phyloP scores from a whole-genome alignment of 2,329 filamentous ascomycete species.

The Cladosporium colombiae region DNA sequence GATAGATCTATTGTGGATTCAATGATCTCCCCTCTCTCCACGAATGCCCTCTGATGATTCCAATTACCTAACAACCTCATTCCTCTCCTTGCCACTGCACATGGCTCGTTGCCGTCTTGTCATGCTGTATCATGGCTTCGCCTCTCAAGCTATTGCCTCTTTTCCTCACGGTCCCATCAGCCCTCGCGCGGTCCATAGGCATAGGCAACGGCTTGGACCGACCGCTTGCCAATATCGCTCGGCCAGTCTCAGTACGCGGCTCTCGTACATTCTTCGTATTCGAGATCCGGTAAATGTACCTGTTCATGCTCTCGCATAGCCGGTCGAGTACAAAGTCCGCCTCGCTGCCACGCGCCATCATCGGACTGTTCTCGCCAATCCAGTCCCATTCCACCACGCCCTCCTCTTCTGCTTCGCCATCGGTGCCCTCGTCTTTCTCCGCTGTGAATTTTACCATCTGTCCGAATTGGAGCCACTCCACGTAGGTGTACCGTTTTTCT shows the following conservation, averaged over 20 bases:
- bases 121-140: neutral
- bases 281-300: slow-evolving; percentile 41
- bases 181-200: slow-evolving; percentile 4
- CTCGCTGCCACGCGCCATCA: slow-evolving; percentile 64
- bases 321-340: slow-evolving; percentile 68
- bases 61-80: neutral
- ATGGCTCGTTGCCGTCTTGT: slow-evolving; percentile 3
- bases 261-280: neutral
- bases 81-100: neutral
- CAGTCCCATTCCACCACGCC: slow-evolving; percentile 69
- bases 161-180: slow-evolving; percentile 3
- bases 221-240: slow-evolving; percentile 11
- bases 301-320: slow-evolving; percentile 63
- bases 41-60: neutral
- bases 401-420: slow-evolving; percentile 46
- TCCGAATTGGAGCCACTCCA: slow-evolving; percentile 86
- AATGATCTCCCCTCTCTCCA: neutral
- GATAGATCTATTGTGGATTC: neutral
- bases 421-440: slow-evolving; percentile 22
- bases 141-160: neutral
- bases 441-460: slow-evolving; percentile 65
- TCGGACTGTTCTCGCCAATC: slow-evolving; percentile 68
- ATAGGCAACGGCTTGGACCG: slow-evolving; percentile 10
- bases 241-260: neutral
- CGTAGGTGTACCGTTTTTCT: slow-evolving; percentile 70